Base-by-base conservation (phyloP, 495 filamentous ascomycete genomes). In the Entonaema liquescens region DNA sequence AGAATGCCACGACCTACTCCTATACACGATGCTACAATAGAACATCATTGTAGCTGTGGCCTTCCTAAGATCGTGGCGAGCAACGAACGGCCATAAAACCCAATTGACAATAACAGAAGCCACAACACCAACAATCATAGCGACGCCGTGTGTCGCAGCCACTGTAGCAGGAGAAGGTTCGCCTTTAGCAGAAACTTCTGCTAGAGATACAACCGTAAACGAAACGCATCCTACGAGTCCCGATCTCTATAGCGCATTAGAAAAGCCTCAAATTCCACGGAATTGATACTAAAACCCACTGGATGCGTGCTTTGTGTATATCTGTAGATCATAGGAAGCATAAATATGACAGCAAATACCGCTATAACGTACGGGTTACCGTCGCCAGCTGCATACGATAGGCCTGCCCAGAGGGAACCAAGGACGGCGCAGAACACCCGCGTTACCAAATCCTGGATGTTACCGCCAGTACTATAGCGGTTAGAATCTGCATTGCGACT, bases 11-110 rank as follows among this genome's bases (percentile, higher is more conserved):
- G 2, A 70, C 74, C 55, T 54, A 79, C 78, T 78, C 44, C 78
- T 71, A 71, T 88, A 89, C 13, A 86, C 78, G 62, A 88, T 83
- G 36, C 84, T 84, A 26, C 79, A 76, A 67, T 87, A 86, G 13
- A 89, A 80, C 64, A 88, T 77, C 83, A 86, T 88, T 7, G 80
- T 67, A 7, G 85, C 82, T 5, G 87, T 59, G 0, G 85, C 83
- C 62, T 88, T 88, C 28, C 86, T 74, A 17, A 89, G 79, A 64
- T 89, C 86, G 71, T 88, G 86, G 7, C 86, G 77, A 19, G 86
- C 86, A 5, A 89, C 80, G 53, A 89, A 89, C 42, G 86, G 86
- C 86, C 86, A 89, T 19, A 89, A 77, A 7, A 86, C 57, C 86
- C 86, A 88, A 70, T 88, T 89, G 9, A 87, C 79, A 1, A 85